Percentiles rank a stretch among this genome's conserved stretches.
These are phyloP conservation scores for Boletus subparvulus DNA, from an alignment of 768 basidiomycete species.

Conservation along the genomic window DNA sequence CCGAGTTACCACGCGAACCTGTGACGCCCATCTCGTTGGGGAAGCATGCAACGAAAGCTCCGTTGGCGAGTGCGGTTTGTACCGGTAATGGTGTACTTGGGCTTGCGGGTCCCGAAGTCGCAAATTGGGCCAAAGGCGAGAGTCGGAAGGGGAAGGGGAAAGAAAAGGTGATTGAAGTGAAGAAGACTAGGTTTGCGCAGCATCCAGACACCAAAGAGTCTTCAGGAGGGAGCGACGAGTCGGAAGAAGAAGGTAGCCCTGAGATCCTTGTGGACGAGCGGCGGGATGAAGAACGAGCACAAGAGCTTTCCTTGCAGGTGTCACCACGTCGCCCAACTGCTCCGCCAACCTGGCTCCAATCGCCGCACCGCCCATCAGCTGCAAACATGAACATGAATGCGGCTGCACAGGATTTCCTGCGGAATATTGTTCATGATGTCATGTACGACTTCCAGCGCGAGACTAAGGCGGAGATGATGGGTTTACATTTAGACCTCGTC, in stretches of 20 bases:
- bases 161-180: slow-evolving; percentile 28
- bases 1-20: slow-evolving; percentile 33
- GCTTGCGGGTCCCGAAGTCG: slow-evolving; percentile 54
- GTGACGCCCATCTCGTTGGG: slow-evolving; percentile 32
- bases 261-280: slow-evolving; percentile 4
- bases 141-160: slow-evolving; percentile 31
- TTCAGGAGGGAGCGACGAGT: slow-evolving; percentile 16
- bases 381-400: slow-evolving; percentile 29
- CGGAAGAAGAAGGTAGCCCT: neutral
- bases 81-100: slow-evolving; percentile 37
- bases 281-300: slow-evolving; percentile 24
- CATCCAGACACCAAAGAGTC: slow-evolving; percentile 26
- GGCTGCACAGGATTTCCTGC: slow-evolving; percentile 56
- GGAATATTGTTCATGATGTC: slow-evolving; percentile 64
- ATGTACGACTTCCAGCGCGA: slow-evolving; percentile 74
- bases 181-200: slow-evolving; percentile 48
- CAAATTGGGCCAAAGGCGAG: slow-evolving; percentile 49
- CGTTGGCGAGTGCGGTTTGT: neutral
- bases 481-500: slow-evolving; percentile 71
- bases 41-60: slow-evolving; percentile 21
- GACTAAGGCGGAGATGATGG: slow-evolving; percentile 68
- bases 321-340: slow-evolving; percentile 50
- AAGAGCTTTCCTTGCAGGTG: slow-evolving; percentile 52
- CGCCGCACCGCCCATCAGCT: slow-evolving; percentile 36
- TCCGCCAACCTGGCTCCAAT: slow-evolving; percentile 39